Evolutionary conservation across 129 eudicot genomes (phyloP).

Genomic region (Flaveria robusta): DNA sequence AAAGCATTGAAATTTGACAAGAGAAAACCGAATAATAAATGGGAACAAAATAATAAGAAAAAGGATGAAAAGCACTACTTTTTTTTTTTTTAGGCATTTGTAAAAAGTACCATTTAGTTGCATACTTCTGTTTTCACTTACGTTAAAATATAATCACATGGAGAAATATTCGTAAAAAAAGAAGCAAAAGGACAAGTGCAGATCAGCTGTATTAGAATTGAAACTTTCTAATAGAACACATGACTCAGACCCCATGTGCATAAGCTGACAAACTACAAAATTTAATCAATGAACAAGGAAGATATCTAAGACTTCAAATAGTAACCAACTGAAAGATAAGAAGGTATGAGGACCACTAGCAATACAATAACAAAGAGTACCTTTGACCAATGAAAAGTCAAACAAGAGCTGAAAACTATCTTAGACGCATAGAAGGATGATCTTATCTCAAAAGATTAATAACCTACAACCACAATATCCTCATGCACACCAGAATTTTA

Average conservation of each 20-base stretch:
- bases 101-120: not conserved
- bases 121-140: not conserved
- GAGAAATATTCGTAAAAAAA: not conserved
- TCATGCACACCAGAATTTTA: constrained; percentile 6
- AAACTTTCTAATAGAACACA: constrained; percentile 3
- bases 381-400: constrained; percentile 24
- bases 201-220: constrained; percentile 1
- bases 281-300: constrained; percentile 17
- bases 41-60: not conserved
- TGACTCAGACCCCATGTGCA: constrained; percentile 24
- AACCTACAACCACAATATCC: constrained; percentile 29
- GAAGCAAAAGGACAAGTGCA: constrained; percentile 3
- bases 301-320: constrained; percentile 9
- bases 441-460: constrained; percentile 29
- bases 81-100: not conserved
- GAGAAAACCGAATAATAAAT: not conserved
- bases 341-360: constrained; percentile 32
- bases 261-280: constrained; percentile 26
- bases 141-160: not conserved
- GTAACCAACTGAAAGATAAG: constrained; percentile 23
- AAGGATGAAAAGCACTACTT: not conserved
- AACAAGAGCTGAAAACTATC: constrained; percentile 32
- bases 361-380: constrained; percentile 18
- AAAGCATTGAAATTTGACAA: not conserved
- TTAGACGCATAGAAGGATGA: constrained; percentile 18